Evolutionary conservation across 768 basidiomycete genomes (phyloP), one percentile per base, ranked within the genome.

Genomic region (Termitomyces sp.): DNA sequence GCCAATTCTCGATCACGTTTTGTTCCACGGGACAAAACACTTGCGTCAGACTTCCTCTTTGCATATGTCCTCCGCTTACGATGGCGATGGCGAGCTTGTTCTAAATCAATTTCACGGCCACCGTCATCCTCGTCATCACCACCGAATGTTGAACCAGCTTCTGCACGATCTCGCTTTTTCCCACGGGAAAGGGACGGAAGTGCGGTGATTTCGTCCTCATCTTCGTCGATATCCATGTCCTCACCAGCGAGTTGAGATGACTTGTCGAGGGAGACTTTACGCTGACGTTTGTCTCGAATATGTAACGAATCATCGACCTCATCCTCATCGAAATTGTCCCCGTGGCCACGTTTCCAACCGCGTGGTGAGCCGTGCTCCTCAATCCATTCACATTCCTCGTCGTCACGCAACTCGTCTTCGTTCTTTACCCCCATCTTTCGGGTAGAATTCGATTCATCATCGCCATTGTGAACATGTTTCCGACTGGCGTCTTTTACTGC

Each of bases 121-220:
- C 72, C 73, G 33, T 78, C 75, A 50, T 81, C 53, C 45, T 58
- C 78, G 43, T 81, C 82, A 61, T 88, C 87, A 26, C 80, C 83
- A 47, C 82, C 88, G 64, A 89, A 85, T 0, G 81, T 82, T 4
- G 87, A 88, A 7, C 81, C 88, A 56, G 87, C 87, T 66, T 88
- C 87, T 7, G 80, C 78, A 42, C 86, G 85, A 69, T 87, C 87
- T 60, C 90, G 84, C 73, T 92, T 92, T 76, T 81, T 88, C 46
- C 88, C 88, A 59, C 84, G 75, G 20, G 68, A 64, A 57, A 71
- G 64, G 48, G 71, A 69, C 55, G 64, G 68, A 50, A 77, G 68
- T 52, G 76, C 77, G 24, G 69, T 65, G 20, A 75, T 62, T 46
- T 76, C 73, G 62, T 81, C 80, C 50, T 72, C 76, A 22, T 76